Evolutionary conservation across 495 filamentous ascomycete genomes (phyloP), one percentile per base, ranked within the genome.

Genomic region (Penicillium tannophilum): DNA sequence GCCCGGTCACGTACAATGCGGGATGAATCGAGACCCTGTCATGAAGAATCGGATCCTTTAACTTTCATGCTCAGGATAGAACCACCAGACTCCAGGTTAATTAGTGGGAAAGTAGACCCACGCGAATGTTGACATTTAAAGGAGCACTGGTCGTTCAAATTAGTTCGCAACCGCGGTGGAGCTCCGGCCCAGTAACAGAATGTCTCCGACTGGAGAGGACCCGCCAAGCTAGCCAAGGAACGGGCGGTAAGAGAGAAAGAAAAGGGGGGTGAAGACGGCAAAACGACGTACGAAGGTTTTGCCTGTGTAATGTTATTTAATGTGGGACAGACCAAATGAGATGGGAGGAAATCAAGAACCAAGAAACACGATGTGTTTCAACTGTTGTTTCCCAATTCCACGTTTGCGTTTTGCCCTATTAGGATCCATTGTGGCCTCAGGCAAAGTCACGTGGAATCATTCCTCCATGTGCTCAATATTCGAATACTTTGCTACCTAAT

Each of bases 121-220:
- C 62, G 54, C 51, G 59, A 59, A n/a, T 62, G 60, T 64, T 62
- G 60, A 62, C 54, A 64, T 60, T 59, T 61, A 64, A 68, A 72
- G 69, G 63, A 75, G 65, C 59, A 56, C 61, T 63, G 51, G 55
- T 59, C 45, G 61, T 57, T 61, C 58, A 49, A 57, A 54, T 64
- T 63, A 62, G 61, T 64, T 60, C 52, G 53, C 55, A 68, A 59
- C 63, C 51, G 64, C 60, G 61, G 71, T 76, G 73, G 73, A 71
- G 64, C 63, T 63, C 64, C 57, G 61, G 63, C 64, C 66, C 70
- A 59, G 54, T 47, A 63, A 53, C 49, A 52, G 42, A 63, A 54
- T 55, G 19, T 23, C 66, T 61, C 61, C 57, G 60, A 66, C 62
- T 66, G 66, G 69, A 68, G 66, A 64, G 63, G 59, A 43, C 64